phyloP scores from a whole-genome alignment of 2,329 filamentous ascomycete species.

The Helminthosporium solani region DNA sequence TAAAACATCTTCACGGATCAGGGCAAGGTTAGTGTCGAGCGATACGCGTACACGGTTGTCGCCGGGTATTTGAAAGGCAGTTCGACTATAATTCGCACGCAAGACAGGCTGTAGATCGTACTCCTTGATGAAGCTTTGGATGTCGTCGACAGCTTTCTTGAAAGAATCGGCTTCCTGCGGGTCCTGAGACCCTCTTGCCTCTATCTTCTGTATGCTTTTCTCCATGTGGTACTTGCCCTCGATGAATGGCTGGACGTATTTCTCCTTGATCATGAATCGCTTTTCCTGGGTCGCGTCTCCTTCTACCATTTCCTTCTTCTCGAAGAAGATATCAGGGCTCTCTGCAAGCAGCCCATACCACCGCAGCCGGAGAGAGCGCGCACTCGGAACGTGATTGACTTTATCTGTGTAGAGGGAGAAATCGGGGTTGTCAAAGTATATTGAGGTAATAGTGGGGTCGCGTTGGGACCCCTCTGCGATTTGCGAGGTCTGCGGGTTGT shows the following conservation, averaged over 20 bases:
- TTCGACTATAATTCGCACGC: constrained; percentile 89
- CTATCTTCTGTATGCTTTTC: constrained; percentile 82
- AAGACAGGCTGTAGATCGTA: constrained; percentile 80
- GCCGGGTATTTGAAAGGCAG: constrained; percentile 92
- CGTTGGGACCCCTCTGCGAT: constrained; percentile 72
- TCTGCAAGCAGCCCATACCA: constrained; percentile 87
- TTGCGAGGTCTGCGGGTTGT: constrained; percentile 84
- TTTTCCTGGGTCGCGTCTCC: constrained; percentile 77
- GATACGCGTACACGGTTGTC: constrained; percentile 89
- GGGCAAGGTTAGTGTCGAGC: constrained; percentile 86
- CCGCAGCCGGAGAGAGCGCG: constrained; percentile 78
- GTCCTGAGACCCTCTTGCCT: constrained; percentile 69
- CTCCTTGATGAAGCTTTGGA: constrained; percentile 77
- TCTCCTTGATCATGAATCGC: constrained; percentile 85
- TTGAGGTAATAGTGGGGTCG: constrained; percentile 88
- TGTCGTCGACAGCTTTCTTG: constrained; percentile 69
- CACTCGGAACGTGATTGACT: constrained; percentile 71
- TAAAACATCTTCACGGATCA: constrained; percentile 75
- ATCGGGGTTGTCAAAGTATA: constrained; percentile 89
- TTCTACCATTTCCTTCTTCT: constrained; percentile 83
- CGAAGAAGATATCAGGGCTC: constrained; percentile 77
- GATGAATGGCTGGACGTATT: constrained; percentile 86
- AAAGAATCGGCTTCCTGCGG: constrained; percentile 67
- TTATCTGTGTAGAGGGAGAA: constrained; percentile 88
- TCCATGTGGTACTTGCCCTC: constrained; percentile 88